Evolutionary conservation across 2,329 filamentous ascomycete genomes (phyloP).

Genomic region (Ophiostoma sp.): DNA sequence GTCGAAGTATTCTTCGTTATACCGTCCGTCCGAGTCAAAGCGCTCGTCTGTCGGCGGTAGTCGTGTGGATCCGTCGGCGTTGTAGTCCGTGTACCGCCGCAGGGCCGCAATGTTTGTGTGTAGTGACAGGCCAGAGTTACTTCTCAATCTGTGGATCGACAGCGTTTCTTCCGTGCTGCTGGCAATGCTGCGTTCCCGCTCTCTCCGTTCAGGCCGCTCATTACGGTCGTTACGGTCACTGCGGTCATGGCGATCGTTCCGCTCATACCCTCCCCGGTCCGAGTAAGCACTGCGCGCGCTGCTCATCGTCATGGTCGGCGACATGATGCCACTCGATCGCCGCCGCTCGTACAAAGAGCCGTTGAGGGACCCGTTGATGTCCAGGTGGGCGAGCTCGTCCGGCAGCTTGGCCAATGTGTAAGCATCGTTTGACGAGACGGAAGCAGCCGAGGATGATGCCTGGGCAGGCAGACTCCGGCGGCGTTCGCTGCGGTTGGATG

Average conservation of each 20-base stretch:
- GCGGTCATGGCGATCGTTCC: not conserved
- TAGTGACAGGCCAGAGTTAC: conserved; percentile 49
- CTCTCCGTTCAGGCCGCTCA: not conserved
- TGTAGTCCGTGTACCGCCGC: conserved; percentile 50
- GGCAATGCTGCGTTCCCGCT: not conserved
- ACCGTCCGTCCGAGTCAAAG: conserved; percentile 21
- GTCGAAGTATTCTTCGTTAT: conserved; percentile 1
- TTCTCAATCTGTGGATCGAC: conserved; percentile 39
- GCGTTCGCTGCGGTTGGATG: conserved; percentile 24
- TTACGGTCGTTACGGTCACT: not conserved
- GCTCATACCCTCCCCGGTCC: not conserved
- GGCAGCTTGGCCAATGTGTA: not conserved
- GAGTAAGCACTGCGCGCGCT: conserved; percentile 10
- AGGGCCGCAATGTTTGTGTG: conserved; percentile 48
- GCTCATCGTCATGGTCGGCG: conserved; percentile 19
- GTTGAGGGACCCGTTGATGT: not conserved
- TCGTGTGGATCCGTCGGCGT: conserved; percentile 41
- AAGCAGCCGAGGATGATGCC: not conserved
- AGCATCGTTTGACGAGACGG: not conserved
- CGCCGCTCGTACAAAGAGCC: conserved; percentile 9
- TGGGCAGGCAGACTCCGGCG: conserved; percentile 24
- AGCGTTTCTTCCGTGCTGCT: conserved; percentile 4
- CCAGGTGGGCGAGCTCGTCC: not conserved
- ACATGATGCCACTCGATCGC: conserved; percentile 8
- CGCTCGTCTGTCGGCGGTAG: conserved; percentile 32